Evolutionary conservation across 208 protist species (phyloP), one percentile per base, ranked within the genome.

Genomic region (Angomonas ambiguus): DNA sequence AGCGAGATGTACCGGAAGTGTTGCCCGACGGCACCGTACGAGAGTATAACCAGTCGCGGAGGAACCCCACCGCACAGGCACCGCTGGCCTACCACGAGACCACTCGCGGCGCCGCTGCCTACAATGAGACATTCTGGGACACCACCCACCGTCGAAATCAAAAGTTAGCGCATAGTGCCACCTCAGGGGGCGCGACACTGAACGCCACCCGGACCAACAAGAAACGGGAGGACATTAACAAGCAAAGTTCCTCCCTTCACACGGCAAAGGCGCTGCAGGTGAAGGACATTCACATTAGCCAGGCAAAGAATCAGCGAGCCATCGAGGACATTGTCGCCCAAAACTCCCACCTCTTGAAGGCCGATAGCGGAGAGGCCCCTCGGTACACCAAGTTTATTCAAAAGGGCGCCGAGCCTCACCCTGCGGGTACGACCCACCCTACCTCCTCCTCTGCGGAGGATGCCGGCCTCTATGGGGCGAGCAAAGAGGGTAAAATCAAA

Each of bases 271-370:
- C 84, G 0, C 53, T 91, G 2, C 70, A 80, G 45, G 60, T 76
- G 33, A 33, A 66, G 1, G 56, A 69, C n/a, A 70, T 87, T 22
- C 79, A 91, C 76, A 51, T 65, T 59, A 85, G 79, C 31, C 80
- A 85, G 72, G 72, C 65, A 42, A 76, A 70, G 8, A 62, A 42
- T 31, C 62, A 72, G 2, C 74, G 72, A 22, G 80, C 77, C 0
- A 82, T 95, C 71, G 88, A 95, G 60, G 84, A 91, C 31, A 76
- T 92, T 1, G 81, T 95, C 42, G 76, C 79, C 6, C 55, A 71
- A 32, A 55, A 89, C 68, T 71, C 77, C 18, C 18, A 51, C 31
- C 32, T 49, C 30, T 33, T 62, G 32, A 59, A 59, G 30, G 53
- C 22, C 27, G 53, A 34, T 28, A n/a, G 8, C n/a, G 27, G 53